Conservation (phyloP, 306 rosid species). For the Hippophae gyantsensis region DNA sequence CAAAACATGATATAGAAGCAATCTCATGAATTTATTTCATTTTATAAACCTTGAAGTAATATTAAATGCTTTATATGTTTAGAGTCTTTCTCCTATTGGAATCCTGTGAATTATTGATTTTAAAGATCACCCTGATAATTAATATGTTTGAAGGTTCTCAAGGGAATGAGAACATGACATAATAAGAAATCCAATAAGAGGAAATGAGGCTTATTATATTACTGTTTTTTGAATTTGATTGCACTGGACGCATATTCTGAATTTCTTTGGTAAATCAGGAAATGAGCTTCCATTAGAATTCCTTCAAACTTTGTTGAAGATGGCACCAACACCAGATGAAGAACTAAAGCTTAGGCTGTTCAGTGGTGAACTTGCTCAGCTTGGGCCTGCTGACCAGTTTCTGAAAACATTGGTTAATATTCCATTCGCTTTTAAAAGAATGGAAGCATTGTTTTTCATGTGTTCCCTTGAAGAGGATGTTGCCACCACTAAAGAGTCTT, state of each 20-base stretch:
- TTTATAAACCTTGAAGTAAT: too few relatives aligned
- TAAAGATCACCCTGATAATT: too few relatives aligned
- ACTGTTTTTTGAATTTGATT: not conserved
- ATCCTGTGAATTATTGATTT: too few relatives aligned
- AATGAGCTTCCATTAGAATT: slow-evolving; percentile 83
- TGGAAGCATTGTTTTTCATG: slow-evolving; percentile 77
- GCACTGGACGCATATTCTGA: slow-evolving; percentile 16
- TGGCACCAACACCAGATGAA: slow-evolving; percentile 87
- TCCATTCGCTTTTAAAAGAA: slow-evolving; percentile 73
- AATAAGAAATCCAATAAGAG: not conserved
- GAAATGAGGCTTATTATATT: slow-evolving; percentile 5
- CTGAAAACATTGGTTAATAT: slow-evolving; percentile 61
- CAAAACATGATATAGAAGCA: too few relatives aligned
- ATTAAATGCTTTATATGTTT: too few relatives aligned
- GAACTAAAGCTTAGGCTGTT: slow-evolving; percentile 80
- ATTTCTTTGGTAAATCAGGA: slow-evolving; percentile 42
- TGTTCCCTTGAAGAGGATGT: slow-evolving; percentile 68
- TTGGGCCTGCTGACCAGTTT: slow-evolving; percentile 86
- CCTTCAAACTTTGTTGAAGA: slow-evolving; percentile 60
- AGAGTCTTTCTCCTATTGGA: too few relatives aligned
- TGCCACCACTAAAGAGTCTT: slow-evolving; percentile 44
- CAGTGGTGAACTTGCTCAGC: slow-evolving; percentile 49
- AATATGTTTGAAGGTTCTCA: too few relatives aligned
- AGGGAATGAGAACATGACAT: too few relatives aligned
- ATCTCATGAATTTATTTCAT: too few relatives aligned